These are phyloP conservation scores for Starmerella sp. DNA, from an alignment of 805 yeast genomes.

Conservation along the genomic window DNA sequence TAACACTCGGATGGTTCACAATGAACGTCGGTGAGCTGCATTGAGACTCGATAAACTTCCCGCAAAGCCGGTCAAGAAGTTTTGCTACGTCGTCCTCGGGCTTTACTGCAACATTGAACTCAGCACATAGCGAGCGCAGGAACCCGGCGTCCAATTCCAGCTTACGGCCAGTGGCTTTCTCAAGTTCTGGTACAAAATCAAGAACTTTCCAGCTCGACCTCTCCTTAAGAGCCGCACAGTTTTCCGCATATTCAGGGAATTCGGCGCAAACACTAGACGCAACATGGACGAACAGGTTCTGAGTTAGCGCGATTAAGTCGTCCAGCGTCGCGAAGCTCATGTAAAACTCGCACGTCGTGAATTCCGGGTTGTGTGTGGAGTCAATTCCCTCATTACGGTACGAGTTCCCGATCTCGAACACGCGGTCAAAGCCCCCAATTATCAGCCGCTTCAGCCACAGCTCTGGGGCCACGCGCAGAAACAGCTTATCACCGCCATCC, in stretches of 20 bases:
- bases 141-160: constrained; percentile 27
- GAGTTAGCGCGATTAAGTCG: constrained; percentile 56
- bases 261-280: constrained; percentile 20
- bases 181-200: constrained; percentile 61
- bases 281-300: constrained; percentile 40
- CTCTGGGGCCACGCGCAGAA: constrained; percentile 86
- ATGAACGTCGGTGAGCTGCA: constrained; percentile 61
- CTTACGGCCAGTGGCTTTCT: constrained; percentile 45
- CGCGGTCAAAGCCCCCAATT: constrained; percentile 73
- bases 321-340: constrained; percentile 56
- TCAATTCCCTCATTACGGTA: constrained; percentile 93
- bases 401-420: constrained; percentile 72
- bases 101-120: background rate
- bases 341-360: constrained; percentile 82
- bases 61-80: constrained; percentile 53
- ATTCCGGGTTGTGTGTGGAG: constrained; percentile 88
- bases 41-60: constrained; percentile 51
- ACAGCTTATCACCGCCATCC: constrained; percentile 30
- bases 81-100: constrained; percentile 37
- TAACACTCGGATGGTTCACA: constrained; percentile 66
- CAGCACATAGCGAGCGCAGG: constrained; percentile 5
- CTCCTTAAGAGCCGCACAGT: constrained; percentile 1
- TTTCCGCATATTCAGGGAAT: constrained; percentile 17
- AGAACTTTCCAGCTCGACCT: constrained; percentile 32
- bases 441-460: constrained; percentile 80